These are phyloP conservation scores for Dacryopinax primogenitus DNA, from an alignment of 768 basidiomycete genomes.

Conservation along the genomic window DNA sequence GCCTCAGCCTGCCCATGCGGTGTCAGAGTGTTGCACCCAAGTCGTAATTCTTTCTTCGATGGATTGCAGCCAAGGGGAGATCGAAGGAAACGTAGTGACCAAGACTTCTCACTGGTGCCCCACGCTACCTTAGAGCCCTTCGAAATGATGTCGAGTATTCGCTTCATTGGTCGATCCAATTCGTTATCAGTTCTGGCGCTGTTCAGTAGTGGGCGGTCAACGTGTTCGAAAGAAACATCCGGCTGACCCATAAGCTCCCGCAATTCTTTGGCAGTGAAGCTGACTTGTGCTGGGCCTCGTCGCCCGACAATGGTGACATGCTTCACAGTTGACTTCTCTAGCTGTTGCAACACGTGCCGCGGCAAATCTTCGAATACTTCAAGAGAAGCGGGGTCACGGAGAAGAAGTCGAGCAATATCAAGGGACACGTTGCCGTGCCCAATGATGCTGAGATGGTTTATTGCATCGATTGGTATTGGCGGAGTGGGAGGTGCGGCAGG, in stretches of 20 bases:
- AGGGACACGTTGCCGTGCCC: conserved; percentile 93
- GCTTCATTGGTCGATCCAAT: conserved; percentile 50
- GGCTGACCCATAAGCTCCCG: conserved; percentile 62
- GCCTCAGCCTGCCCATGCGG: conserved; percentile 34
- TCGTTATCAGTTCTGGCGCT: conserved; percentile 22
- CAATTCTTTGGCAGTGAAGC: conserved; percentile 86
- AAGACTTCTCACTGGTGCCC: conserved; percentile 48
- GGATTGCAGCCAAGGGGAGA: conserved; percentile 34
- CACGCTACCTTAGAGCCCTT: conserved; percentile 45
- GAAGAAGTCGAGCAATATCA: conserved; percentile 80
- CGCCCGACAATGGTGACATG: conserved; percentile 76
- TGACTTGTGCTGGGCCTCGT: conserved; percentile 76
- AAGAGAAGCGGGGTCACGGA: conserved; percentile 53
- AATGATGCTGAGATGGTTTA: conserved; percentile 65
- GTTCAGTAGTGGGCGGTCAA: conserved; percentile 36
- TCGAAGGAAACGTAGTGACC: conserved; percentile 73
- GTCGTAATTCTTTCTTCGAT: conserved; percentile 31
- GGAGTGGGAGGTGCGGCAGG: conserved; percentile 47
- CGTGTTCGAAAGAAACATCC: conserved; percentile 53
- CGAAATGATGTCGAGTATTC: conserved; percentile 49
- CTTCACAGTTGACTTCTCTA: conserved; percentile 47
- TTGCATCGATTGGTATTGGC: conserved; percentile 45
- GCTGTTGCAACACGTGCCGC: conserved; percentile 50
- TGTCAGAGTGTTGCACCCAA: conserved; percentile 49
- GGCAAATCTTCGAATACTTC: conserved; percentile 62